Base-by-base conservation (phyloP, 1,284 basidiomycete species). In the Exobasidium rhododendri region DNA sequence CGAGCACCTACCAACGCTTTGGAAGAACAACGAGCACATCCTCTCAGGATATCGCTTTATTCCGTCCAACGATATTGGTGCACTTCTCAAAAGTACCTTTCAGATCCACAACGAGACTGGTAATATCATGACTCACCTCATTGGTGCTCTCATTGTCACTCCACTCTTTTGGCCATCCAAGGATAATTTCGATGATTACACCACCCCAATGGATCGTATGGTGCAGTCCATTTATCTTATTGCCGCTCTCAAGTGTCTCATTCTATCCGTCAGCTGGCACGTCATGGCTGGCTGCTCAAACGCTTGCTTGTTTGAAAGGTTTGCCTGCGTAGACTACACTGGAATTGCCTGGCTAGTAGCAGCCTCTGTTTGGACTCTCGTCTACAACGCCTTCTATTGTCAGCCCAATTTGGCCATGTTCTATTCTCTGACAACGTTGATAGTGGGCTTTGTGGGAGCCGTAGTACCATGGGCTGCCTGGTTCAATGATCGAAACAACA, bases 361-460 rank as follows among this genome's bases (percentile, higher is more conserved):
- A 6, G 78, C 78, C 4, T 73, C 71, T 3, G 70, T 78, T 47
- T 71, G 69, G 61, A 77, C 78, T 4, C 64, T 73, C 0, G 71
- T 79, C 7, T 79, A 78, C 70, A 78, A 78, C 58, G 50, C 44
- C 22, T 79, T 79, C 63, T 79, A 78, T 66, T 79, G 78, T 60
- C 78, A 79, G 58, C 77, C 78, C 31, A 70, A 74, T 31, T 59
- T 79, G 24, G 71, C 74, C 30, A 63, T 75, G 4, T 59, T 72
- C 51, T 79, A 79, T 63, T 68, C 69, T 17, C 50, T 68, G 29
- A 75, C 75, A 2, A 73, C 74, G 30, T 58, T 76, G 35, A 7
- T 70, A 13, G 69, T 78, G 20, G 78, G 75, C 31, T 26, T 71
- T 24, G 65, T 66, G 5, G 75, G 77, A 44, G 71, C 74, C 7